These are phyloP conservation scores for Pascua sp. DNA, from an alignment of 1,284 basidiomycete species.

Conservation along the genomic window DNA sequence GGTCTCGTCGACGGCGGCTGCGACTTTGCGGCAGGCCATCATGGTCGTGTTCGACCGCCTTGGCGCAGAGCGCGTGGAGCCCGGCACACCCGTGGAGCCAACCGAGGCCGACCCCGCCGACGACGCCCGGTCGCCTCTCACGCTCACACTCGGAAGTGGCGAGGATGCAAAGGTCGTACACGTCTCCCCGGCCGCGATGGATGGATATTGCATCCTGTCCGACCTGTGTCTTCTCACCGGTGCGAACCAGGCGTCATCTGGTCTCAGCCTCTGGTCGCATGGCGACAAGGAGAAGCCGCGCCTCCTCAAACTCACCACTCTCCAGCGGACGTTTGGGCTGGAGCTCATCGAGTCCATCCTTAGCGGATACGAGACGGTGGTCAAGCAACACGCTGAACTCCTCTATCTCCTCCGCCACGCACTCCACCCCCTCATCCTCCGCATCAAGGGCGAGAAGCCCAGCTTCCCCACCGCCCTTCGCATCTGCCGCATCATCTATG, in stretches of 20 bases:
- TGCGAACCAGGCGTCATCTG: slow-evolving; percentile 17
- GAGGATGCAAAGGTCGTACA: slow-evolving; percentile 42
- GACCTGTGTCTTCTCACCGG: slow-evolving; percentile 78
- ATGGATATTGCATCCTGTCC: slow-evolving; percentile 83
- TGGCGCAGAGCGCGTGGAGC: slow-evolving; percentile 15
- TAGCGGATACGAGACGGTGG: slow-evolving; percentile 86
- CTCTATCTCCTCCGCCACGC: slow-evolving; percentile 79
- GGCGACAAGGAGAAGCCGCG: slow-evolving; percentile 63
- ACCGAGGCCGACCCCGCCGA: slow-evolving; percentile 10
- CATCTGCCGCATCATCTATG: slow-evolving; percentile 85
- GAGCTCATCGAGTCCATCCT: slow-evolving; percentile 96
- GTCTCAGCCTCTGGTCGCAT: slow-evolving; percentile 30
- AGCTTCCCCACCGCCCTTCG: slow-evolving; percentile 84
- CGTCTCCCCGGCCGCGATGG: slow-evolving; percentile 69
- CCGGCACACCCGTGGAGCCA: neutral
- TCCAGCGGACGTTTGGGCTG: slow-evolving; percentile 90
- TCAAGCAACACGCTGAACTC: slow-evolving; percentile 80
- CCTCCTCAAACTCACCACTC: slow-evolving; percentile 76
- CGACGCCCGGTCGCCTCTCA: slow-evolving; percentile 8
- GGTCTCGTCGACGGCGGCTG: slow-evolving; percentile 94
- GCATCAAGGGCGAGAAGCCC: slow-evolving; percentile 75
- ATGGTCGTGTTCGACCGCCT: slow-evolving; percentile 99
- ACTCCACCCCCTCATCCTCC: slow-evolving; percentile 83
- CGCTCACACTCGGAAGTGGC: slow-evolving; percentile 2
- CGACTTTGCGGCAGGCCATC: slow-evolving; percentile 89